Conservation (phyloP, 192 early-diverging fungal species). For the Gryganskiella cystojenkinii region DNA sequence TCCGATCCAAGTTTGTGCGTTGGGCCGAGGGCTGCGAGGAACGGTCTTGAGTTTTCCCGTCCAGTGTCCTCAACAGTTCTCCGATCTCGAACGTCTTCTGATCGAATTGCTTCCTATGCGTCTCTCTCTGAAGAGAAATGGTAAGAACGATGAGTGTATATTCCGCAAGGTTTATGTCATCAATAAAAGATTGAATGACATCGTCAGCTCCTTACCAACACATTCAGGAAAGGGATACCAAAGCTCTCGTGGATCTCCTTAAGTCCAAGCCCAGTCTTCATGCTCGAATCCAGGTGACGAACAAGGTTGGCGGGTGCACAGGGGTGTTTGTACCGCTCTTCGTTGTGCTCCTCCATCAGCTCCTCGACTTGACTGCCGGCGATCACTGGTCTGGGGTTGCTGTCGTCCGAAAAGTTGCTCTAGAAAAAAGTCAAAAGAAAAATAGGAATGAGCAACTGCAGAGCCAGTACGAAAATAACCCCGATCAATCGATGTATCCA, state of each 20-base stretch:
- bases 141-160: not conserved
- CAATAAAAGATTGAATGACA: not conserved
- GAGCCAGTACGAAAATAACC: too few species aligned
- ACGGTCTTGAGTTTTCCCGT: slow-evolving; percentile 10
- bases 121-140: slow-evolving; percentile 54
- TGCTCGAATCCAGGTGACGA: slow-evolving; percentile 63
- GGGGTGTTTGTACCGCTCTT: slow-evolving; percentile 5
- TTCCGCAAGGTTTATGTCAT: not conserved
- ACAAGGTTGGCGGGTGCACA: slow-evolving; percentile 59
- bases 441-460: not conserved
- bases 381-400: slow-evolving; percentile 6
- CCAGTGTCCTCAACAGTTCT: slow-evolving; percentile 54
- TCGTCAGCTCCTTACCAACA: slow-evolving; percentile 53
- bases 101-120: slow-evolving; percentile 64
- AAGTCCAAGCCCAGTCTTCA: slow-evolving; percentile 62
- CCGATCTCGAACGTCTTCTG: slow-evolving; percentile 61
- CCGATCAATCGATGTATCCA: too few species aligned
- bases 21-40: not conserved
- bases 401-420: slow-evolving; percentile 56
- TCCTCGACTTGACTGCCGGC: slow-evolving; percentile 10
- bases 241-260: slow-evolving; percentile 66
- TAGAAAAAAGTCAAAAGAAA: slow-evolving; percentile 1
- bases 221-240: slow-evolving; percentile 66
- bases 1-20: not conserved
- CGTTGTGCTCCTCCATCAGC: slow-evolving; percentile 28